Conservation (phyloP, 768 basidiomycete species). For the Amanita subjunquillea region DNA sequence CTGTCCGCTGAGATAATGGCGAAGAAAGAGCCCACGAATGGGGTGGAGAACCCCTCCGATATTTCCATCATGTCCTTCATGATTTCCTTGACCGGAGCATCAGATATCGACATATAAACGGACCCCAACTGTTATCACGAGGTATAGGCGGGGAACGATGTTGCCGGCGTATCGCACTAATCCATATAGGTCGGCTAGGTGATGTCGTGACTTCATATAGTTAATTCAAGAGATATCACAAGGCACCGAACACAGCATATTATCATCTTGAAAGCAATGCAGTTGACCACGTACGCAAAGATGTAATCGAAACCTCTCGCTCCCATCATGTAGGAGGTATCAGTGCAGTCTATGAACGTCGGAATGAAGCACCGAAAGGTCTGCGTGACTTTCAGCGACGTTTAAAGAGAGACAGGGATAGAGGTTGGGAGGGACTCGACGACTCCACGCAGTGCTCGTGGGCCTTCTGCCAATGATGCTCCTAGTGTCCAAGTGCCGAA, state of each 20-base stretch:
- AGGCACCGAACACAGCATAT: slow-evolving; percentile 88
- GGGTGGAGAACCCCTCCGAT: slow-evolving; percentile 95
- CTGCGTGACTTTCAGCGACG: slow-evolving; percentile 90
- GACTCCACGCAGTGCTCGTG: slow-evolving; percentile 52
- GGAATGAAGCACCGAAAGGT: slow-evolving; percentile 58
- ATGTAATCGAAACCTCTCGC: too few relatives aligned
- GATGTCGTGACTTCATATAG: slow-evolving; percentile 91
- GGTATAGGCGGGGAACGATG: slow-evolving; percentile 86
- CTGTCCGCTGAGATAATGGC: slow-evolving; percentile 95
- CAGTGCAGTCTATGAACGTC: slow-evolving; percentile 42
- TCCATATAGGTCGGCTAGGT: slow-evolving; percentile 97
- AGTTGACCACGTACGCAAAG: neutral
- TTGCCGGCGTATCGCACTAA: slow-evolving; percentile 98
- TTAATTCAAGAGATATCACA: slow-evolving; percentile 92
- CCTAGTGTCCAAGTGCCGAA: slow-evolving; percentile 88
- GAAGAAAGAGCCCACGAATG: slow-evolving; percentile 89
- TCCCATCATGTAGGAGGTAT: slow-evolving; percentile 51
- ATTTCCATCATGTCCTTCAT: slow-evolving; percentile 99
- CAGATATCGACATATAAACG: slow-evolving; percentile 97
- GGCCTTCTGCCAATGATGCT: slow-evolving; percentile 36
- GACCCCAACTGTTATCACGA: slow-evolving; percentile 92
- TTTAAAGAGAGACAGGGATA: slow-evolving; percentile 63
- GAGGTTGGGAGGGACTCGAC: slow-evolving; percentile 51
- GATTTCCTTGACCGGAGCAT: slow-evolving; percentile 95
- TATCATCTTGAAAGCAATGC: slow-evolving; percentile 50